These are phyloP conservation scores for Croton setiger DNA, from an alignment of 441 rosid species.

Conservation along the genomic window DNA sequence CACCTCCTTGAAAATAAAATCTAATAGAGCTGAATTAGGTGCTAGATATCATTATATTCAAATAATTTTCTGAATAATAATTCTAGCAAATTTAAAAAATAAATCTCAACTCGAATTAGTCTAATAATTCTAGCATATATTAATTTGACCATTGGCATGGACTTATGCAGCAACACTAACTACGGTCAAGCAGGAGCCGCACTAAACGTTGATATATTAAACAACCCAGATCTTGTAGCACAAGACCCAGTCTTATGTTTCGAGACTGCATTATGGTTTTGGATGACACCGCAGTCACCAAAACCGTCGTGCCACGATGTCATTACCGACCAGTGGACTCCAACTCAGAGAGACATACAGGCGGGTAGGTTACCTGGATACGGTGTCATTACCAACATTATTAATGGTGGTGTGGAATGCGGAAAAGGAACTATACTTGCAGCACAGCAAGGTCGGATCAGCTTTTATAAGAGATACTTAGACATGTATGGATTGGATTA, in stretches of 20 bases:
- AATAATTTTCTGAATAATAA: too few relatives aligned
- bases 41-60: too few relatives aligned
- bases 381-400: neutral
- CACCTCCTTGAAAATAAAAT: too few relatives aligned
- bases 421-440: neutral
- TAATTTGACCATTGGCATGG: too few relatives aligned
- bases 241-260: neutral
- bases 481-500: neutral
- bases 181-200: neutral
- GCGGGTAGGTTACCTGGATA: neutral
- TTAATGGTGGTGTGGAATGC: neutral
- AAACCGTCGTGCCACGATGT: neutral
- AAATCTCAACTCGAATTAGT: too few relatives aligned
- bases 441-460: neutral
- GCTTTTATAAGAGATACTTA: neutral
- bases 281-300: constrained; percentile 1
- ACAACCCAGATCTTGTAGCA: neutral
- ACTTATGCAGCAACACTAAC: neutral
- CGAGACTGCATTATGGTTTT: neutral
- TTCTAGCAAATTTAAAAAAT: too few relatives aligned
- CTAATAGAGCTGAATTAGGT: too few relatives aligned
- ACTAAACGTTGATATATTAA: neutral
- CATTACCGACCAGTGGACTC: neutral
- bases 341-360: neutral
- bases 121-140: too few relatives aligned